Conservation (phyloP, 108 stramenopile species). For the Fragilaria radians region DNA sequence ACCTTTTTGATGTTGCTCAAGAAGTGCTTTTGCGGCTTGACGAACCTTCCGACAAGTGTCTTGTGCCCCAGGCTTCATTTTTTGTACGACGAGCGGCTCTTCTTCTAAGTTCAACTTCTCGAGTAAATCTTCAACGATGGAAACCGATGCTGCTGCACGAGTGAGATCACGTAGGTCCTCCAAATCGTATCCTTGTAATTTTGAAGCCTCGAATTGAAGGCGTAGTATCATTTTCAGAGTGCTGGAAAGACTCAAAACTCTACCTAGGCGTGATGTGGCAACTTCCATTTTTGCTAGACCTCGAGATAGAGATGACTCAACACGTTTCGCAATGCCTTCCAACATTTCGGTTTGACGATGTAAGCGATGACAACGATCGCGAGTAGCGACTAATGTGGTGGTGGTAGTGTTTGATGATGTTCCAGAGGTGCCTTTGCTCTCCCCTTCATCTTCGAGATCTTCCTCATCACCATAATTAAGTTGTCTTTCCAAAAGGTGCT, state of each 20-base stretch:
- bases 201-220: slow-evolving; percentile 67
- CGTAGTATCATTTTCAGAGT: slow-evolving; percentile 78
- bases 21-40: slow-evolving; percentile 47
- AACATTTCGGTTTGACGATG: slow-evolving; percentile 64
- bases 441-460: neutral
- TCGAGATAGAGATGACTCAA: slow-evolving; percentile 54
- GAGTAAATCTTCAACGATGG: slow-evolving; percentile 70
- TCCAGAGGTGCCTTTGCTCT: neutral
- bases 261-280: slow-evolving; percentile 55
- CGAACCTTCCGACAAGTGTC: slow-evolving; percentile 38
- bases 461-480: too few relatives aligned
- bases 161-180: slow-evolving; percentile 79
- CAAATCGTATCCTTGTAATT: slow-evolving; percentile 56
- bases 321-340: slow-evolving; percentile 52
- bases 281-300: slow-evolving; percentile 65
- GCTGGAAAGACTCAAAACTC: slow-evolving; percentile 55
- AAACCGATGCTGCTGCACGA: slow-evolving; percentile 69
- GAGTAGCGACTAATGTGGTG: slow-evolving; percentile 23
- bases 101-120: slow-evolving; percentile 34
- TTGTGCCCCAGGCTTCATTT: slow-evolving; percentile 33
- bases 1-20: slow-evolving; percentile 18
- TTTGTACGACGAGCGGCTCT: slow-evolving; percentile 46
- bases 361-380: slow-evolving; percentile 62
- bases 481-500: slow-evolving; percentile 13
- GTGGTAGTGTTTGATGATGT: slow-evolving; percentile 4